These are phyloP conservation scores for Lentinula novae-zelandiae DNA, from an alignment of 1,284 basidiomycete species.

Conservation along the genomic window DNA sequence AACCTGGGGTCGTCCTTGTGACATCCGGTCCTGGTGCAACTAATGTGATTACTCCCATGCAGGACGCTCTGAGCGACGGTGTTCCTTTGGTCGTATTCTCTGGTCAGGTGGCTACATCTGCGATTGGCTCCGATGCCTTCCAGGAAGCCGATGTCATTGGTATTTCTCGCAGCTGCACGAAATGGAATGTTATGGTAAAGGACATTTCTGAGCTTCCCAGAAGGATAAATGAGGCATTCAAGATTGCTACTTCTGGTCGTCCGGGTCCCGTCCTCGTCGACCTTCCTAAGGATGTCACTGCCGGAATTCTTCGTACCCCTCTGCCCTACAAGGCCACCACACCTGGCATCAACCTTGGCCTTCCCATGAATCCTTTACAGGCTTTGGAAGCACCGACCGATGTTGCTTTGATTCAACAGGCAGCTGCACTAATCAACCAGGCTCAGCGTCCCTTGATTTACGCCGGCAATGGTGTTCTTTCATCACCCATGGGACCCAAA, in stretches of 20 bases:
- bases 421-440: slow-evolving; percentile 88
- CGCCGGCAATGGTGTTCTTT: slow-evolving; percentile 90
- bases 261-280: slow-evolving; percentile 98
- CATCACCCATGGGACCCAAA: slow-evolving; percentile 79
- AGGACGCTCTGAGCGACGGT: slow-evolving; percentile 95
- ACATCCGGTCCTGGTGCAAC: slow-evolving; percentile 98
- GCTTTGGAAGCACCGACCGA: slow-evolving; percentile 61
- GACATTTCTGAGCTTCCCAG: slow-evolving; percentile 93
- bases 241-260: slow-evolving; percentile 95
- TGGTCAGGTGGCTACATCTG: slow-evolving; percentile 97
- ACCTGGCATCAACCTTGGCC: slow-evolving; percentile 74
- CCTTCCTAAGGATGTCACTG: slow-evolving; percentile 96
- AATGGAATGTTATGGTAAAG: slow-evolving; percentile 99
- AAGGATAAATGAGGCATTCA: slow-evolving; percentile 98
- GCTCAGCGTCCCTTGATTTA: slow-evolving; percentile 93
- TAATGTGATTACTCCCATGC: slow-evolving; percentile 97
- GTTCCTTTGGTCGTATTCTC: slow-evolving; percentile 94
- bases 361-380: slow-evolving; percentile 75
- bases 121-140: slow-evolving; percentile 97
- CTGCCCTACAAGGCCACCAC: slow-evolving; percentile 88
- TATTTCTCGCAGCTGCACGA: slow-evolving; percentile 95
- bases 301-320: slow-evolving; percentile 83
- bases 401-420: slow-evolving; percentile 68
- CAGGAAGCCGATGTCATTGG: slow-evolving; percentile 98
- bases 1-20: slow-evolving; percentile 96